Base-by-base conservation (phyloP, 1,284 basidiomycete species). In the Neonothopanus nambi region DNA sequence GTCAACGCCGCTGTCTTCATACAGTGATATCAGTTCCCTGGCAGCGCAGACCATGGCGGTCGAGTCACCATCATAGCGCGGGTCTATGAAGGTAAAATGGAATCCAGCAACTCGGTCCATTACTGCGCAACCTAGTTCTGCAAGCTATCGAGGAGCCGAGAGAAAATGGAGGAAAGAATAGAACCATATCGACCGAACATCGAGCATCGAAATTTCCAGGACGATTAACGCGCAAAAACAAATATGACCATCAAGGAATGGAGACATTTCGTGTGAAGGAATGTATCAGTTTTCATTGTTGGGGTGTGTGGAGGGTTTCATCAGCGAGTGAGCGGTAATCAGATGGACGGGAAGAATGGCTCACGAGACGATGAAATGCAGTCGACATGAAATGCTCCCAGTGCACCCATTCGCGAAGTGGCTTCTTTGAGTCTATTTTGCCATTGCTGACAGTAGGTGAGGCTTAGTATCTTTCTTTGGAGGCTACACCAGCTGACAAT, bases 31-130 rank as follows among this genome's bases (percentile, higher is more conserved):
- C 50, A 83, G 57, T 8, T 70, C 65, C 8, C 61, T 60, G 9
- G 79, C 80, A 54, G 73, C 70, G 20, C 63, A 55, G 3, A 77
- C 67, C 62, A 85, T 77, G n/a, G 61, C 63, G 6, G 51, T 36
- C 0, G 63, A 43, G 57, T 77, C 62, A 26, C 65, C 59, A 48
- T 73, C 45, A 12, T 13, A 61, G 40, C 73, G 68, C 7, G 80
- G 73, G 61, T 84, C 79, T 41, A 85, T 64, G 53, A 78, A 79
- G 21, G 80, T 76, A 40, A 80, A 68, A 56, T 84, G 77, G 1
- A 73, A 71, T 0, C 79, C 81, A 2, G 69, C 56, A 28, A 71
- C 69, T 21, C 71, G 65, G 54, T 76, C 74, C 48, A 76, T 61
- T 49, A 81, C 61, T 3, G 70, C 69, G 2, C 65, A 62, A 21